A percentile compares a stretch with the other conserved stretches of the same genome.
Evolutionary conservation across 768 basidiomycete species (phyloP).

Genomic region (Termitomyces eurrhizus): DNA sequence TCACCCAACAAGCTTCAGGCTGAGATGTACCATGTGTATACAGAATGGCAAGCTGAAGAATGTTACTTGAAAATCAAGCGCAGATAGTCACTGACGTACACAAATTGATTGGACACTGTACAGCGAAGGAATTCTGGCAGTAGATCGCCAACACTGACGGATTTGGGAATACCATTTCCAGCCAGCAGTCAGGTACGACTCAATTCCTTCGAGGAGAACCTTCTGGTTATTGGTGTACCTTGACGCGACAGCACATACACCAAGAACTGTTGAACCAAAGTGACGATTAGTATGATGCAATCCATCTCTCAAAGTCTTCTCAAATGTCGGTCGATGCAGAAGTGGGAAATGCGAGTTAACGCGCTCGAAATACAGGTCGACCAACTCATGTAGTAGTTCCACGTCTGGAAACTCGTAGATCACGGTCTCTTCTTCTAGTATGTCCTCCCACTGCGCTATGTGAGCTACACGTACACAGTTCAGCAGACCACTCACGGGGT

Average conservation of each 20-base stretch:
- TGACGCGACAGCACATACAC: slow-evolving; percentile 60
- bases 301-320: slow-evolving; percentile 39
- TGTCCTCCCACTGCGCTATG: slow-evolving; percentile 35
- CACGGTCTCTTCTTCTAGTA: slow-evolving; percentile 20
- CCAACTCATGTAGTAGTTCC: slow-evolving; percentile 44
- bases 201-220: slow-evolving; percentile 30
- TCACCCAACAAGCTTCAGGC: slow-evolving; percentile 47
- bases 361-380: slow-evolving; percentile 56
- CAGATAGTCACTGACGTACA: slow-evolving; percentile 32
- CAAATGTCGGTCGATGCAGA: slow-evolving; percentile 66
- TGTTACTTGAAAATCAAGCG: background rate
- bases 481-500: slow-evolving; percentile 12
- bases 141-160: slow-evolving; percentile 52
- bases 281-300: slow-evolving; percentile 44
- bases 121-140: slow-evolving; percentile 54
- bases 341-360: slow-evolving; percentile 53
- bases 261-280: slow-evolving; percentile 56
- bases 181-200: slow-evolving; percentile 43
- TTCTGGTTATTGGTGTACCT: slow-evolving; percentile 54
- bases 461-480: background rate
- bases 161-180: slow-evolving; percentile 65
- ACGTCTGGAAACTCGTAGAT: slow-evolving; percentile 39
- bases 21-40: slow-evolving; percentile 42
- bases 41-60: slow-evolving; percentile 32
- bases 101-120: slow-evolving; percentile 70